Evolutionary conservation across 768 basidiomycete species (phyloP).

Genomic region (Ramaria rubella): DNA sequence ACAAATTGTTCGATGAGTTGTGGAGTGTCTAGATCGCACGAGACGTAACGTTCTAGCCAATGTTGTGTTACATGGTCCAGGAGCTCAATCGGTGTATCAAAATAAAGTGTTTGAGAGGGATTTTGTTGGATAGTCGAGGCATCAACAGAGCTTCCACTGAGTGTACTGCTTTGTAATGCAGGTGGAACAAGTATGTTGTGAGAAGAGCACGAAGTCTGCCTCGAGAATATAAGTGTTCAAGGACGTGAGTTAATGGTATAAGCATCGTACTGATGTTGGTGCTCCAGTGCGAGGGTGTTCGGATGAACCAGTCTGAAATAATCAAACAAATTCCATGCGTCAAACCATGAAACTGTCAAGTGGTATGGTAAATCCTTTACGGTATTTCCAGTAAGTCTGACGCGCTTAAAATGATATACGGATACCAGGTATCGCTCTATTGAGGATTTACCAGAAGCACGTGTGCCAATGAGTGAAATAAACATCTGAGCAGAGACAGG

Average conservation of each 20-base stretch:
- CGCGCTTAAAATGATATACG: conserved; percentile 49
- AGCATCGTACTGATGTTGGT: background rate
- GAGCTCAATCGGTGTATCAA: conserved; percentile 36
- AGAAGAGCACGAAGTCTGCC: background rate
- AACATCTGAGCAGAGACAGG: conserved; percentile 59
- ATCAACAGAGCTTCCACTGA: background rate
- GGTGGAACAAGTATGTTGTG: background rate
- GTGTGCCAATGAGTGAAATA: conserved; percentile 60
- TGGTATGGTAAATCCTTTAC: conserved; percentile 13
- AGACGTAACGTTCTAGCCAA: conserved; percentile 80
- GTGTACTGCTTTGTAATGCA: conserved; percentile 1
- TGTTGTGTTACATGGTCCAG: conserved; percentile 71
- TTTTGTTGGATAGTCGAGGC: background rate
- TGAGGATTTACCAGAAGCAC: conserved; percentile 40
- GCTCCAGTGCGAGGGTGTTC: conserved; percentile 12
- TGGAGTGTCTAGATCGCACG: conserved; percentile 55
- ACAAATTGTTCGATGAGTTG: conserved; percentile 60
- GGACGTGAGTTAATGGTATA: conserved; percentile 6
- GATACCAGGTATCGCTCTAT: conserved; percentile 54
- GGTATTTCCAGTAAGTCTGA: conserved; percentile 32
- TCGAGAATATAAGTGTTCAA: conserved; percentile 14
- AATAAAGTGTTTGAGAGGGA: background rate
- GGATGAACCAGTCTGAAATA: background rate
- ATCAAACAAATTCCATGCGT: conserved; percentile 22
- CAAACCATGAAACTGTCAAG: no score